Conservation (phyloP, 2,329 filamentous ascomycete species). For the Westerdykella ornata region DNA sequence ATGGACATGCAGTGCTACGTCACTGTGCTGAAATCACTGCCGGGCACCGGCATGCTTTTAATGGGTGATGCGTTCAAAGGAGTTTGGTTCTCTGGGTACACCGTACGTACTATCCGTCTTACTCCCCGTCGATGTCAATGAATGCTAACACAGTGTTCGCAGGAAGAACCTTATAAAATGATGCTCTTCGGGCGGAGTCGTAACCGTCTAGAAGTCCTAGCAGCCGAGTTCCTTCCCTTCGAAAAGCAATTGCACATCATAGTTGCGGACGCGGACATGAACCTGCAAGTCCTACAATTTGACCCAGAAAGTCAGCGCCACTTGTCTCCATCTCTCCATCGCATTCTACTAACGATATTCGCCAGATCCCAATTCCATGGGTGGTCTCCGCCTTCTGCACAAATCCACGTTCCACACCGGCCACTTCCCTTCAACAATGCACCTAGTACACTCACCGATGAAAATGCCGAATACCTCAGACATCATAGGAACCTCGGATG, state of each 20-base stretch:
- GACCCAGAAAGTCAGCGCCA: constrained; percentile 76
- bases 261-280: constrained; percentile 74
- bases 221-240: constrained; percentile 82
- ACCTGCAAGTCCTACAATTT: constrained; percentile 84
- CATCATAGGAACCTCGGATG: constrained; percentile 20
- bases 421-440: constrained; percentile 67
- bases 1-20: constrained; percentile 97
- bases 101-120: constrained; percentile 40
- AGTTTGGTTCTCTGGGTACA: constrained; percentile 93
- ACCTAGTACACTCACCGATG: constrained; percentile 64
- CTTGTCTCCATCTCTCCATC: not conserved
- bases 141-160: not conserved
- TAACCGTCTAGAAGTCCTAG: constrained; percentile 68
- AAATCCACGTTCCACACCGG: constrained; percentile 82
- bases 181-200: constrained; percentile 84
- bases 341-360: constrained; percentile 4
- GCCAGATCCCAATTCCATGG: constrained; percentile 82
- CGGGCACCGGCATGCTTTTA: constrained; percentile 75
- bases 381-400: constrained; percentile 80
- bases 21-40: constrained; percentile 73
- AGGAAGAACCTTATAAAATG: constrained; percentile 94
- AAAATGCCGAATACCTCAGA: constrained; percentile 36
- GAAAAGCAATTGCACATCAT: constrained; percentile 77
- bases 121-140: not conserved
- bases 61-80: constrained; percentile 90